phyloP scores from a whole-genome alignment of 345 rosid species.

The Mercurialis annua region DNA sequence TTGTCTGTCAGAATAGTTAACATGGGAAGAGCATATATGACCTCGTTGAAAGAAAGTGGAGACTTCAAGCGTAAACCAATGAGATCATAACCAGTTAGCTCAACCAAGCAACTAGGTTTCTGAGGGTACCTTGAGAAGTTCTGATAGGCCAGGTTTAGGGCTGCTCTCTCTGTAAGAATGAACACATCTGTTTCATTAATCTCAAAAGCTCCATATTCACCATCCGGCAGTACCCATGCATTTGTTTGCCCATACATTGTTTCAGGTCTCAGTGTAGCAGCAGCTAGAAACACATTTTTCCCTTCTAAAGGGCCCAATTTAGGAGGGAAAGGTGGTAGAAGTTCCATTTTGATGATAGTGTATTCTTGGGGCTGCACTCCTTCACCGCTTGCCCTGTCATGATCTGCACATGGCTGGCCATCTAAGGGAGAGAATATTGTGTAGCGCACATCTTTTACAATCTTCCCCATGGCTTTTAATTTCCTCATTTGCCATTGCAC shows the following conservation, averaged over 20 bases:
- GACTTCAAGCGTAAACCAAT: constrained; percentile 82
- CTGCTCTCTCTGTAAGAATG: constrained; percentile 69
- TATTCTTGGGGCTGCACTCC: constrained; percentile 97
- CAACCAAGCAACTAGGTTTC: constrained; percentile 73
- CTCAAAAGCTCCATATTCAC: constrained; percentile 90
- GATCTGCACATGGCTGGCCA: constrained; percentile 96
- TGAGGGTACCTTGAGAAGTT: constrained; percentile 63
- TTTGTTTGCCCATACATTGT: constrained; percentile 97
- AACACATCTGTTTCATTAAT: constrained; percentile 75
- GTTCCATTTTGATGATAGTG: constrained; percentile 87
- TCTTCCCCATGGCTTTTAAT: constrained; percentile 80
- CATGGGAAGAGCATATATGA: constrained; percentile 93
- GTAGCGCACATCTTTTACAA: constrained; percentile 77
- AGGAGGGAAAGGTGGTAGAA: constrained; percentile 57
- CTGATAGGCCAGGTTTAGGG: constrained; percentile 88
- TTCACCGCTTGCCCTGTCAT: constrained; percentile 92
- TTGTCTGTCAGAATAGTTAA: constrained; percentile 84
- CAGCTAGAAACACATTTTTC: constrained; percentile 69
- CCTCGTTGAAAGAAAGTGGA: constrained; percentile 60
- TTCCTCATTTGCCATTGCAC: constrained; percentile 94
- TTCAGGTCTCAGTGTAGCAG: constrained; percentile 95
- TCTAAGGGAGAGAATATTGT: constrained; percentile 86
- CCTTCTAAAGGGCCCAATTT: constrained; percentile 69
- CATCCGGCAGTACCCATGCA: constrained; percentile 95
- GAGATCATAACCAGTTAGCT: constrained; percentile 77